These are phyloP conservation scores for Sambucus nigra DNA, from an alignment of 129 eudicot species.

Conservation along the genomic window DNA sequence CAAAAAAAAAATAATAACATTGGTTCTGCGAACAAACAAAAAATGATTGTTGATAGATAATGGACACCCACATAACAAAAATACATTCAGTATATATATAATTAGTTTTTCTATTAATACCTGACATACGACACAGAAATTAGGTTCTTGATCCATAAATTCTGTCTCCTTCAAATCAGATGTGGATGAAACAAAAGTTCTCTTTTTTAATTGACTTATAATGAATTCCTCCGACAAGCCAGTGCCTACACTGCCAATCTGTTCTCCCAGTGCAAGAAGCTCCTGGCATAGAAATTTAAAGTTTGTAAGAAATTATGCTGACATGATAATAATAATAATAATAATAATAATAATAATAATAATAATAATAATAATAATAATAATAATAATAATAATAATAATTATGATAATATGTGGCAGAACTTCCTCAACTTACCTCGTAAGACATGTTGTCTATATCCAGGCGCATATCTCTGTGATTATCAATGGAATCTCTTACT, in stretches of 20 bases:
- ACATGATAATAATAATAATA: no score
- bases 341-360: no score
- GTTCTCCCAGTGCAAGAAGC: constrained; percentile 83
- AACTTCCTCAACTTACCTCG: constrained; percentile 46
- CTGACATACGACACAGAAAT: constrained; percentile 76
- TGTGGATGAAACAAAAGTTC: constrained; percentile 24
- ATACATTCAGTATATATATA: background rate
- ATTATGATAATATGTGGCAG: no score
- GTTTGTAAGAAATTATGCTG: background rate
- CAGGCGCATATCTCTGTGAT: constrained; percentile 91
- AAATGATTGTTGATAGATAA: no score
- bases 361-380: no score
- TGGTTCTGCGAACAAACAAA: no score
- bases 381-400: no score
- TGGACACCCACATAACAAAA: background rate
- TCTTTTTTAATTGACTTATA: constrained; percentile 35
- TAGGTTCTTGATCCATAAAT: constrained; percentile 31
- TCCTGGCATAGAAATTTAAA: constrained; percentile 35
- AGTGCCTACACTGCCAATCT: constrained; percentile 50
- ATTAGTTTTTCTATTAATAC: constrained; percentile 17
- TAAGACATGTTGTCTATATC: constrained; percentile 97
- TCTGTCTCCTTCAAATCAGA: constrained; percentile 31
- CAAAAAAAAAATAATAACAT: no score
- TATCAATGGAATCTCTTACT: constrained; percentile 55
- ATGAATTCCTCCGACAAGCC: constrained; percentile 58